Base-by-base conservation (phyloP, 306 rosid genomes). In the Trifolium fragiferum region DNA sequence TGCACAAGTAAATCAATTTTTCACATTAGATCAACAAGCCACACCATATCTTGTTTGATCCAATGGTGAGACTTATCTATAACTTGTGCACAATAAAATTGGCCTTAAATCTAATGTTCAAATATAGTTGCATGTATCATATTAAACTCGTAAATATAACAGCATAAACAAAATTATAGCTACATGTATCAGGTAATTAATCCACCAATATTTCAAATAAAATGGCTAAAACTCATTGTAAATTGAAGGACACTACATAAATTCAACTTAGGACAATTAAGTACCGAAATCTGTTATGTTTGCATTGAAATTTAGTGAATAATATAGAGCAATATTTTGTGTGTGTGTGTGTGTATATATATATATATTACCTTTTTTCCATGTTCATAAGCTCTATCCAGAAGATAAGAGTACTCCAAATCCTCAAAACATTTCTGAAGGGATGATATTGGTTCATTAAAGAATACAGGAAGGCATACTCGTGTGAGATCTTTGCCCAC, bases 381-480 rank as follows among this genome's bases (percentile, higher is more conserved):
- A 61, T 72, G 20, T 53, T 94, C 92, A 57, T 90, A 94, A 79
- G 99, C 99, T 76, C 75, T 82, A 78, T 94, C 99, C 72, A 94
- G 80, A 69, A 94, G 97, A 81, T 85, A 83, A 38, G 99, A 94
- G 81, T 92, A 92, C 83, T 94, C 99, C 78, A 94, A 53, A 89
- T 92, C 99, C 84, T 94, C 99, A 43, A 85, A 94, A 81, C 99
- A 92, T 78, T 94, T 94, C 76, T 94, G 97, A 78, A 94, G 99
- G 61, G 99, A 92, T 23, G 99, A 94, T 77, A 92, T 90, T 19
- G 99, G 99, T 83, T 94, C 99, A 50, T 94, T 94, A 66, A 94
- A 94, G 84, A 92, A 94, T n/a, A 92, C 99, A 66, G 99, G 99
- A 68, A 94, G 99, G 70, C 99, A 94, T 73, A 94, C 96, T 32